These are phyloP conservation scores for Penicillium macrosclerotiorum DNA, from an alignment of 495 filamentous ascomycete genomes.

Conservation along the genomic window DNA sequence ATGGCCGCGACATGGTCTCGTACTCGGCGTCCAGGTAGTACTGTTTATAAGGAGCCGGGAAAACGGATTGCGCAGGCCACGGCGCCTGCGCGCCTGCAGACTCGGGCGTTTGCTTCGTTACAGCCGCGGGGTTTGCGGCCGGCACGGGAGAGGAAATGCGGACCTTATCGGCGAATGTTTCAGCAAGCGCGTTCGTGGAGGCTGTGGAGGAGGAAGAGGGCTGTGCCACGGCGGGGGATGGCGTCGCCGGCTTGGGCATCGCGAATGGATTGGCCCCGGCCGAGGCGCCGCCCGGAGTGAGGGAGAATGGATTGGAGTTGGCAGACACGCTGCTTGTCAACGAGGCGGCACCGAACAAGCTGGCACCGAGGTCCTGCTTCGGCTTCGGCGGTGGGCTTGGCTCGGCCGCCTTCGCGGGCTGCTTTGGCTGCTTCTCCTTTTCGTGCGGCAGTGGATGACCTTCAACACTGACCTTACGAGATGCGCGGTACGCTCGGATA, in stretches of 20 bases:
- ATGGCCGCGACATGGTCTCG: conserved; percentile 66
- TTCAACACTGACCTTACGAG: conserved; percentile 43
- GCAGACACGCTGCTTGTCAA: conserved; percentile 46
- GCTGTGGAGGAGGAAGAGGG: conserved; percentile 15
- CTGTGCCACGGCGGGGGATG: conserved; percentile 23
- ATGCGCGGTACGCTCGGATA: conserved; percentile 66
- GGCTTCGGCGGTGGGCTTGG: conserved; percentile 11
- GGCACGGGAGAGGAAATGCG: conserved; percentile 44
- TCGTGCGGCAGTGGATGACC: conserved; percentile 23
- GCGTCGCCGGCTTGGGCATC: conserved; percentile 36
- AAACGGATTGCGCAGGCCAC: conserved; percentile 67
- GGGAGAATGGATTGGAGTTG: conserved; percentile 58
- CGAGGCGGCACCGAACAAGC: conserved; percentile 51
- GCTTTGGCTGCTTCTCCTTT: conserved; percentile 31
- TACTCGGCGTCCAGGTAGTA: conserved; percentile 91
- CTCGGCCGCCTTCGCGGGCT: conserved; percentile 8
- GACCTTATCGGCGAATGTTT: conserved; percentile 71
- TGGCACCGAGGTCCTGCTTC: conserved; percentile 56
- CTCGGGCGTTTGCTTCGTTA: conserved; percentile 34
- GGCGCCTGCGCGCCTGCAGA: conserved; percentile 44
- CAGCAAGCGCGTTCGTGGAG: conserved; percentile 48
- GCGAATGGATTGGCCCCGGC: conserved; percentile 49
- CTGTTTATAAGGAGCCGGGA: conserved; percentile 68
- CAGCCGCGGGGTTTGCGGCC: conserved; percentile 29
- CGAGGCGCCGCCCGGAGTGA: conserved; percentile 20